Evolutionary conservation across 2,329 filamentous ascomycete genomes (phyloP).

Genomic region (Fusarium virguliforme): DNA sequence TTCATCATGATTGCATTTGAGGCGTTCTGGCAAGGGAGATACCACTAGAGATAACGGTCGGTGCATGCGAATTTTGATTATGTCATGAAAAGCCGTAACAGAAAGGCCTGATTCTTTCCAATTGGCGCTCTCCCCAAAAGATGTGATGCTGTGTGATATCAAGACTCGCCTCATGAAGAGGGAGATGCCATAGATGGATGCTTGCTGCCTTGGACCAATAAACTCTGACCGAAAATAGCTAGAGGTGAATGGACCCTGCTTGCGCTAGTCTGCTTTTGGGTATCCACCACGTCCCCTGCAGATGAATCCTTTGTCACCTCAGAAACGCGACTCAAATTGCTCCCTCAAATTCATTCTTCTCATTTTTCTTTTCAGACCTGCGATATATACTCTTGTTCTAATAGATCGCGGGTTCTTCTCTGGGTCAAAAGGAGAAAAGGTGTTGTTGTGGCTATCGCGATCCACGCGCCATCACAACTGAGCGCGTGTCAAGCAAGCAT

Average conservation of each 20-base stretch:
- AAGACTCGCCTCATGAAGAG: not conserved
- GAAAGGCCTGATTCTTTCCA: not conserved
- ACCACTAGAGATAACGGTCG: constrained; percentile 29
- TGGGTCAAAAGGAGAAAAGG: not conserved
- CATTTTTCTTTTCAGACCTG: constrained; percentile 3
- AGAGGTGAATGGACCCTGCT: not conserved
- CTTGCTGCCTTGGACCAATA: not conserved
- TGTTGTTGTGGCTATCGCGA: constrained; percentile 13
- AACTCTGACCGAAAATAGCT: not conserved
- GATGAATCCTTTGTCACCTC: not conserved
- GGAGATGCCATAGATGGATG: not conserved
- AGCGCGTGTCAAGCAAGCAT: constrained; percentile 16
- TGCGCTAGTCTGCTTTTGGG: constrained; percentile 6
- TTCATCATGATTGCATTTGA: constrained; percentile 35
- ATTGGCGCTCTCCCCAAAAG: not conserved
- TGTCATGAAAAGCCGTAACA: constrained; percentile 6
- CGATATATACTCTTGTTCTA: not conserved
- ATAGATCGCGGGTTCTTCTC: constrained; percentile 3
- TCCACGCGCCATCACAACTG: not conserved
- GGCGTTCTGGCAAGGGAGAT: constrained; percentile 40
- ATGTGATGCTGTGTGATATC: constrained; percentile 1
- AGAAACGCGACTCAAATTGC: constrained; percentile 6
- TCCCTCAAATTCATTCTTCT: not conserved
- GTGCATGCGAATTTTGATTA: constrained; percentile 13
- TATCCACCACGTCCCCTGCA: not conserved